phyloP scores from a whole-genome alignment of 441 rosid species.

The Gossypium armourianum region DNA sequence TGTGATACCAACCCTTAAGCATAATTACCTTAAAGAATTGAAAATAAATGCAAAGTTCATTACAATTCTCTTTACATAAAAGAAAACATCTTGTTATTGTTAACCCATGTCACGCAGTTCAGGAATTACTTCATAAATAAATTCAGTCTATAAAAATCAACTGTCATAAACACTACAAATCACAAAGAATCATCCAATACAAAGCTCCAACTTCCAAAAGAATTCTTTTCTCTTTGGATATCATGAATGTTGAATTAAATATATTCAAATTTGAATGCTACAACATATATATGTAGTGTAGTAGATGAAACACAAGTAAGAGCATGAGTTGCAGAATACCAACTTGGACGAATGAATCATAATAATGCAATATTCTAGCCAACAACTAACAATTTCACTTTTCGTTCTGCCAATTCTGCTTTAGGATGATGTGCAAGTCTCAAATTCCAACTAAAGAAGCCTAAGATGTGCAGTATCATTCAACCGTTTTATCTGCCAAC shows the following conservation, averaged over 20 bases:
- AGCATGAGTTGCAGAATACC: conserved; percentile 17
- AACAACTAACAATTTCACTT: conserved; percentile 16
- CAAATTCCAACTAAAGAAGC: conserved; percentile 46
- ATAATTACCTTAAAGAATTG: neutral
- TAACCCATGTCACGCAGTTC: conserved; percentile 3
- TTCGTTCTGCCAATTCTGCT: neutral
- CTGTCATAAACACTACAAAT: conserved; percentile 25
- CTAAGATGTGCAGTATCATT: conserved; percentile 81
- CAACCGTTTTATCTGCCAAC: conserved; percentile 81
- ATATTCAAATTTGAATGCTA: conserved; percentile 25
- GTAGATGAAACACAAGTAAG: conserved; percentile 21
- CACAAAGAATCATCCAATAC: conserved; percentile 29
- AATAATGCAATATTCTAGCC: conserved; percentile 8
- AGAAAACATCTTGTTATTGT: conserved; percentile 1
- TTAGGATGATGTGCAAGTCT: neutral
- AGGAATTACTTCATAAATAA: conserved; percentile 14
- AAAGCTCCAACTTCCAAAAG: conserved; percentile 23
- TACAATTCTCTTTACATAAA: conserved; percentile 10
- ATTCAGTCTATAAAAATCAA: conserved; percentile 25
- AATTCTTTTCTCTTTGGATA: conserved; percentile 21
- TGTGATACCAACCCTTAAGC: neutral
- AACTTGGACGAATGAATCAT: conserved; percentile 10
- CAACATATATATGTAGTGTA: conserved; percentile 20
- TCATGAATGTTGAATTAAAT: conserved; percentile 26
- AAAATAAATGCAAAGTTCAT: conserved; percentile 15